These are phyloP conservation scores for Cylindrodendrum hubeiense DNA, from an alignment of 2,329 filamentous ascomycete genomes.

Conservation along the genomic window DNA sequence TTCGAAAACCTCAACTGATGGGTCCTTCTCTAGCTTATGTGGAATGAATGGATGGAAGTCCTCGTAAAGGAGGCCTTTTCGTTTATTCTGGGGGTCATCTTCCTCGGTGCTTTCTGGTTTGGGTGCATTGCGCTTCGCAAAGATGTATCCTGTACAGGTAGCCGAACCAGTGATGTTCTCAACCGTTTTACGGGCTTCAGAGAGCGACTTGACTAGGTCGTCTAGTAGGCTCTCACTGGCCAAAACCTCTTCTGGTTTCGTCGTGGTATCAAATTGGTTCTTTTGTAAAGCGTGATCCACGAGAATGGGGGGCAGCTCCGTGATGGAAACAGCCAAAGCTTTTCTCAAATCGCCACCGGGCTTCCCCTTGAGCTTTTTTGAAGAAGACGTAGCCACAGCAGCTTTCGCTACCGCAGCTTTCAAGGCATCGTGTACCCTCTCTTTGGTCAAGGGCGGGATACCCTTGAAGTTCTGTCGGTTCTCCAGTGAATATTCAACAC, in stretches of 20 bases:
- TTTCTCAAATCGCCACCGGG: slow-evolving; percentile 81
- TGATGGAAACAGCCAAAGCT: slow-evolving; percentile 85
- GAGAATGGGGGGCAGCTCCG: slow-evolving; percentile 88
- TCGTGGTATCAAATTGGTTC: slow-evolving; percentile 75
- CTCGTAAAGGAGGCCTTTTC: slow-evolving; percentile 78
- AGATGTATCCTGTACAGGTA: slow-evolving; percentile 84
- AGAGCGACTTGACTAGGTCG: slow-evolving; percentile 75
- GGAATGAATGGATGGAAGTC: slow-evolving; percentile 96
- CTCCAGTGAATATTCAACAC: slow-evolving; percentile 82
- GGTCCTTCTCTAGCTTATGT: slow-evolving; percentile 78
- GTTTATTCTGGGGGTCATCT: slow-evolving; percentile 51
- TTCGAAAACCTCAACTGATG: slow-evolving; percentile 75
- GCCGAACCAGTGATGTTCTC: slow-evolving; percentile 75
- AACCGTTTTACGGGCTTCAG: slow-evolving; percentile 77
- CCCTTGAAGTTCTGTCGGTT: slow-evolving; percentile 87
- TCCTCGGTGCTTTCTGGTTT: slow-evolving; percentile 43
- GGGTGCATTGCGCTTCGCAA: slow-evolving; percentile 73
- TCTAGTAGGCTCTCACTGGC: slow-evolving; percentile 74
- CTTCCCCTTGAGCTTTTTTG: slow-evolving; percentile 80
- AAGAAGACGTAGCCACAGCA: slow-evolving; percentile 55
- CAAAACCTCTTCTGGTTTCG: slow-evolving; percentile 77
- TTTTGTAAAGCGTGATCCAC: slow-evolving; percentile 86
- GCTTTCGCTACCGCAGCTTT: slow-evolving; percentile 73
- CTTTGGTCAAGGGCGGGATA: slow-evolving; percentile 79
- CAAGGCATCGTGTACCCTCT: slow-evolving; percentile 78